phyloP scores from a whole-genome alignment of 148 eudicot genomes.

The Beta vulgaris region DNA sequence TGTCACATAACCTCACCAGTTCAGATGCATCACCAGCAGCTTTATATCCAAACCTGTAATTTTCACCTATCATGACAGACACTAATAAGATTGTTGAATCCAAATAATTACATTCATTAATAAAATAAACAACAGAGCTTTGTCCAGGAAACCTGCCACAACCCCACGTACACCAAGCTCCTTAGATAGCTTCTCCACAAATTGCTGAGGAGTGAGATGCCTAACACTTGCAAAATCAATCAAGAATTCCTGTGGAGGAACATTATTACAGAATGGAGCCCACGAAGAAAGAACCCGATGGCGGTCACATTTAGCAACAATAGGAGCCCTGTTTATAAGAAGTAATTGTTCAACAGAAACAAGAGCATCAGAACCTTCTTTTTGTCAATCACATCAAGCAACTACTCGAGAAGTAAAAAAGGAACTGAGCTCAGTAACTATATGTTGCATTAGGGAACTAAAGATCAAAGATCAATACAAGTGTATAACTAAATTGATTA shows the following conservation, averaged over 20 bases:
- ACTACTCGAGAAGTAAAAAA: background rate
- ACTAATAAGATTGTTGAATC: background rate
- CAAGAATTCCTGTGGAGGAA: constrained; percentile 58
- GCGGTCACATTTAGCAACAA: constrained; percentile 95
- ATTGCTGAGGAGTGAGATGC: constrained; percentile 69
- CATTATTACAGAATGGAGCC: constrained; percentile 70
- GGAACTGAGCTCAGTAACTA: constrained; percentile 3
- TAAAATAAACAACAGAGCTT: background rate
- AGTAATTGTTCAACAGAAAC: background rate
- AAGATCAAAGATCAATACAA: background rate
- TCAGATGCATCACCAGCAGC: constrained; percentile 88
- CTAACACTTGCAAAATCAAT: constrained; percentile 83
- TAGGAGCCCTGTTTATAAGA: constrained; percentile 64
- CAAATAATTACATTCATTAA: background rate
- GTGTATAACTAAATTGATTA: background rate
- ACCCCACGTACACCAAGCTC: constrained; percentile 85
- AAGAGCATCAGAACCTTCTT: background rate
- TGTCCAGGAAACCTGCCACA: constrained; percentile 73
- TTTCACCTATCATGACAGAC: constrained; percentile 58
- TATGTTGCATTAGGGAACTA: constrained; percentile 1
- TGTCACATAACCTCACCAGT: constrained; percentile 63
- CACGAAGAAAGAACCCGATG: constrained; percentile 85
- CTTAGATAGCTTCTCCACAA: constrained; percentile 84
- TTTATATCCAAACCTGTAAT: constrained; percentile 89
- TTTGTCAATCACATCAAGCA: background rate